Evolutionary conservation across 1,139 yeast genomes (phyloP), one percentile per base, ranked within the genome.

Genomic region (Suhomyces panamericanus): DNA sequence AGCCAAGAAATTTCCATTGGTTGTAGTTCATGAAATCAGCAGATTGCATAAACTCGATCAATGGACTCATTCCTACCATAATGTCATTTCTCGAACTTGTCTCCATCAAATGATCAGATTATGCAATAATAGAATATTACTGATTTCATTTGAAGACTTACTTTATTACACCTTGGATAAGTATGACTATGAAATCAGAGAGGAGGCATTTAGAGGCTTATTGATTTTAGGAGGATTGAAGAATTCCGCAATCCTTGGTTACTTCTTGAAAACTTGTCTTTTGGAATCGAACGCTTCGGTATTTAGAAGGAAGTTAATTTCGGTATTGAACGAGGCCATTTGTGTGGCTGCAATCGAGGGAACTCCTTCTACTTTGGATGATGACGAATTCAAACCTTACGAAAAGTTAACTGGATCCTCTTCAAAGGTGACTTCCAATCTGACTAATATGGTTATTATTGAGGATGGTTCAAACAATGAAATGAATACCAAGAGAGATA

Each of bases 51-150:
- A 91, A 51, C 73, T 95, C 66, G 98, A 93, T 57, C 84, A 81
- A 40, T 90, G 96, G 95, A 75, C 85, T 12, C 95, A 96, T 0
- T 83, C 96, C 0, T 81, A 78, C 53, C 85, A 85, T 38, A 68
- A 78, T 33, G 60, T 76, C 35, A 70, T 89, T 10, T 79, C 90
- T 1, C 73, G 69, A 17, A 73, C 80, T 9, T 83, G 86, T 44
- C 64, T 85, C 34, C 70, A 65, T 41, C 83, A 78, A 58, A 86
- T 83, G 54, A 73, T 87, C 38, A 64, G 74, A 32, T 67, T 95
- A 41, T 83, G 87, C 0, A 66, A 77, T 14, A 70, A 72, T 27
- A 90, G 90, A 0, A 66, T 82, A 12, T 67, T 80, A 15, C 67
- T 72, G 10, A 60, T 85, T 12, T 62, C 80, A 3, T 77, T 83